A percentile compares a stretch with the other conserved stretches of the same genome.
phyloP scores from a whole-genome alignment of 2,329 filamentous ascomycete species.

The Amauroascus niger region DNA sequence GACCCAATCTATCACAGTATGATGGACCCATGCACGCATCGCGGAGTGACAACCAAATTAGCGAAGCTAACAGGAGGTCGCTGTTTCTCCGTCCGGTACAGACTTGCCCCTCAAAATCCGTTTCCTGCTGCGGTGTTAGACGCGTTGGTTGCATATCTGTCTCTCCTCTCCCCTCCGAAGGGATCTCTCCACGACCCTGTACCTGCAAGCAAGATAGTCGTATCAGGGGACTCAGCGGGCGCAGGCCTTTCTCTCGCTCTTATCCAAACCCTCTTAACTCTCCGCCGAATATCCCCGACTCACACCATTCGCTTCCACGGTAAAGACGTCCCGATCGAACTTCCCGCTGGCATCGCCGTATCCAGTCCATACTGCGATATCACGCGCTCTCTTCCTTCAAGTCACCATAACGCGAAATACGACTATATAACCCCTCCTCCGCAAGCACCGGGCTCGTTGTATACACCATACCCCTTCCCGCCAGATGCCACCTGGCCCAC shows the following conservation, averaged over 20 bases:
- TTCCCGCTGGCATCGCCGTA: constrained; percentile 34
- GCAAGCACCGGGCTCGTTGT: constrained; percentile 20
- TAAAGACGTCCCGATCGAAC: constrained; percentile 30
- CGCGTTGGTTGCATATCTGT: constrained; percentile 40
- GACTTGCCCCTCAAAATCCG: constrained; percentile 40
- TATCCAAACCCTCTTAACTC: constrained; percentile 36
- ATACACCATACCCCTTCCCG: constrained; percentile 23
- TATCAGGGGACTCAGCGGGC: constrained; percentile 41
- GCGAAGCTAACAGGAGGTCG: constrained; percentile 36
- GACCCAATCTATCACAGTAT: constrained; percentile 22
- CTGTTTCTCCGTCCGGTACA: constrained; percentile 38
- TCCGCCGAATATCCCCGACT: constrained; percentile 25
- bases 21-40: constrained; percentile 39
- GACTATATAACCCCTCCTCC: constrained; percentile 33
- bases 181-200: constrained; percentile 36
- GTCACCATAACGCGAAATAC: constrained; percentile 29
- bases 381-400: constrained; percentile 35
- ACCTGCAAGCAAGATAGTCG: constrained; percentile 36
- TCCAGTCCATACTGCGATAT: constrained; percentile 38
- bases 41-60: constrained; percentile 29
- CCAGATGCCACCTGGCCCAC: constrained; percentile 34
- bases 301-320: constrained; percentile 34
- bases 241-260: constrained; percentile 36
- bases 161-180: constrained; percentile 37
- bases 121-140: constrained; percentile 42